Evolutionary conservation across 805 yeast genomes (phyloP), one percentile per base, ranked within the genome.

Genomic region (Clavispora phyllophila): DNA sequence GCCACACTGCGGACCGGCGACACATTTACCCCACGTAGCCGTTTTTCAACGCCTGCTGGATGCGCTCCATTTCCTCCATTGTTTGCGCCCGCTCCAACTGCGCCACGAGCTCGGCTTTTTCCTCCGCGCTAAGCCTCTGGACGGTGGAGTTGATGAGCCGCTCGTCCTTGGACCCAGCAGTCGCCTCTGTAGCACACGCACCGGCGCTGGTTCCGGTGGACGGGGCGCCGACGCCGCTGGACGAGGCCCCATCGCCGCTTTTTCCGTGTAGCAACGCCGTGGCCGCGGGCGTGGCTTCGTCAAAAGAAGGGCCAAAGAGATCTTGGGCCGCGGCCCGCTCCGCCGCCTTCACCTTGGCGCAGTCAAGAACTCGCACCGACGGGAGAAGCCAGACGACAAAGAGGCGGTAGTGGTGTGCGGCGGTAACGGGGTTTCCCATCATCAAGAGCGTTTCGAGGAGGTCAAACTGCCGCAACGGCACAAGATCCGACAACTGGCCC

Each of bases 21-120:
- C n/a, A n/a, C 54, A 52, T 50, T 14, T 25, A 23, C 32, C 23
- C 39, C 17, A 44, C 40, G 36, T 47, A 43, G 2, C 55, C 55
- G 27, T 41, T 29, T 32, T 45, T 46, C 20, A 52, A 38, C 12
- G 45, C 44, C 13, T 18, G 10, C 57, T 87, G 95, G 19, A 89
- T 75, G 39, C 78, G 65, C 44, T 82, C 85, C 6, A 89, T 85
- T 48, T 90, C 96, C 5, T 76, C 85, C 44, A 90, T 57, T 40
- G 81, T 79, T 4, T 79, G 72, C 1, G 96, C 95, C 25, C 63
- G 66, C 40, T 72, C 70, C 43, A 90, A 66, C 48, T 78, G 73
- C 33, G 67, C 56, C 47, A 81, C 70, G 38, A 90, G 61, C 36
- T 64, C 62, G 12, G 61, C 60, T 43, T 70, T 74, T 29, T 82